These are phyloP conservation scores for Vigna trinervia DNA, from an alignment of 306 rosid genomes.

Conservation along the genomic window DNA sequence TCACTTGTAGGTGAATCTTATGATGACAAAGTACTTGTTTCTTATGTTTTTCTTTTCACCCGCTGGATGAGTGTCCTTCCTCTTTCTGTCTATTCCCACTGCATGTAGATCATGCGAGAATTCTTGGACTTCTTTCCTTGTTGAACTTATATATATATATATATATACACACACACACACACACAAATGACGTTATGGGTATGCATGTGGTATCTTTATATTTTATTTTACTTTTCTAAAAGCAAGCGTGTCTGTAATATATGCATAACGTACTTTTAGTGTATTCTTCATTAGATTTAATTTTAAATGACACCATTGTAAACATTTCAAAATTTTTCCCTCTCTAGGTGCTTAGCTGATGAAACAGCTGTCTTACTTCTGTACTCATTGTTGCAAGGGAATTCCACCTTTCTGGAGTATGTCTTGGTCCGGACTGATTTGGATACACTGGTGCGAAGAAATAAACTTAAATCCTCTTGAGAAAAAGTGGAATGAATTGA, in stretches of 20 bases:
- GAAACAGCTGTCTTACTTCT: conserved; percentile 80
- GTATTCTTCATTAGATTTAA: not conserved
- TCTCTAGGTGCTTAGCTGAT: conserved; percentile 73
- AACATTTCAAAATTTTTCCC: not conserved
- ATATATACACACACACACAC: no score
- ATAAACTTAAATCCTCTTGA: conserved; percentile 29
- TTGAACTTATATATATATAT: not conserved
- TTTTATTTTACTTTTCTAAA: not conserved
- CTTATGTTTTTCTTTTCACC: not conserved
- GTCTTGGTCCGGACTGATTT: conserved; percentile 86
- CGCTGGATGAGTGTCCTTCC: conserved; percentile 13
- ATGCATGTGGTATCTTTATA: conserved; percentile 3
- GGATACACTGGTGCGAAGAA: conserved; percentile 74
- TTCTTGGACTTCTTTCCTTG: conserved; percentile 20
- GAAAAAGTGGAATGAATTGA: not conserved
- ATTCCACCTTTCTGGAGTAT: conserved; percentile 72
- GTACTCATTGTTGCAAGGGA: conserved; percentile 81
- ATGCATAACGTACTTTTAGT: not conserved
- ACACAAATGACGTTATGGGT: not conserved
- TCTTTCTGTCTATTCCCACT: not conserved
- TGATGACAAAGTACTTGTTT: conserved; percentile 4
- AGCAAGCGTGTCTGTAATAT: not conserved
- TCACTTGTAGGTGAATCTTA: conserved; percentile 11
- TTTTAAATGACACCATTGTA: conserved; percentile 3
- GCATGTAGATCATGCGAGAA: conserved; percentile 14